Conservation (phyloP, 1,284 basidiomycete genomes). For the Puccinia triticina region DNA sequence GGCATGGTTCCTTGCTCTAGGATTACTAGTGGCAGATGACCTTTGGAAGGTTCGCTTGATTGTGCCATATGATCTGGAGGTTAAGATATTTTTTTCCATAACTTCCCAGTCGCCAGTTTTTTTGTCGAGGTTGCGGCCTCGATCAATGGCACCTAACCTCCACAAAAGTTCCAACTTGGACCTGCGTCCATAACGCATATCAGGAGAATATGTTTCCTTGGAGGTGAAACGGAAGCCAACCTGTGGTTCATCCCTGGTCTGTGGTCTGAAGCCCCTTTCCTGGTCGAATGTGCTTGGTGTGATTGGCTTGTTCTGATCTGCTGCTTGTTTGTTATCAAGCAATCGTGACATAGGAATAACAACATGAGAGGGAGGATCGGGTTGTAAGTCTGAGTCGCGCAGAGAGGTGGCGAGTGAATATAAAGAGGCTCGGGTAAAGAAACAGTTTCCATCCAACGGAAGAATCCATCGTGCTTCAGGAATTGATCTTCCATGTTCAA, state of each 20-base stretch:
- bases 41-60: slow-evolving; percentile 48
- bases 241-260: slow-evolving; percentile 58
- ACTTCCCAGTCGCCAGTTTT: slow-evolving; percentile 57
- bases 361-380: slow-evolving; percentile 54
- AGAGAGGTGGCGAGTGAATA: slow-evolving; percentile 55
- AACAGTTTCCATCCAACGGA: slow-evolving; percentile 59
- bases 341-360: slow-evolving; percentile 59
- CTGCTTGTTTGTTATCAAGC: slow-evolving; percentile 55
- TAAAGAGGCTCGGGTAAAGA: slow-evolving; percentile 58
- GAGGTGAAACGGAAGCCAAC: slow-evolving; percentile 60
- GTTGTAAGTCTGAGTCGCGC: slow-evolving; percentile 54
- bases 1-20: not conserved
- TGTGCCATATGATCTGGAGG: slow-evolving; percentile 55
- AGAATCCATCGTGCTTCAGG: slow-evolving; percentile 58
- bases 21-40: not conserved
- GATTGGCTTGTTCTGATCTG: slow-evolving; percentile 54
- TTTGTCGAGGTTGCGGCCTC: slow-evolving; percentile 56
- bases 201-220: slow-evolving; percentile 56
- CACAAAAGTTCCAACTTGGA: slow-evolving; percentile 59
- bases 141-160: slow-evolving; percentile 58
- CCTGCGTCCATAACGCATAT: slow-evolving; percentile 59
- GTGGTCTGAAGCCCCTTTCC: slow-evolving; percentile 40
- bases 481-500: slow-evolving; percentile 57
- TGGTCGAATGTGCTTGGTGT: slow-evolving; percentile 15
- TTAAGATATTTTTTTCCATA: slow-evolving; percentile 56